Base-by-base conservation (phyloP, 306 rosid genomes). In the Lablab purpureus region DNA sequence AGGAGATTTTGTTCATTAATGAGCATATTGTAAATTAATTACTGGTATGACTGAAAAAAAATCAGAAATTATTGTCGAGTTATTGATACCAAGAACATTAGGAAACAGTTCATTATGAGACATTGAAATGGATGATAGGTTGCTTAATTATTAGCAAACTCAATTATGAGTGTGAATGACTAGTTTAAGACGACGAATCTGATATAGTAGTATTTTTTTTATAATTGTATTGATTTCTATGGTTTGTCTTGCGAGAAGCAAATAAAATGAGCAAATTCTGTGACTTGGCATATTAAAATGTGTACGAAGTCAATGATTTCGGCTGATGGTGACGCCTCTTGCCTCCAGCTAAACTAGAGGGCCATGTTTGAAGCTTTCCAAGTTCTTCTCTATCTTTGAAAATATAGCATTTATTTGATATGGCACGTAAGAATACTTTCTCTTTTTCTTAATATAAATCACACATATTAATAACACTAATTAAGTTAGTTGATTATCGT, bases 281-380 rank as follows among this genome's bases (percentile, higher is more conserved):
- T 43, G 86, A 55, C 36, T 67, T 1, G 59, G 73, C 75, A 1
- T 8, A 18, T 45, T 36, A 7, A 10, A 55, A 40, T 22, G 87
- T 69, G 67, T 19, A 21, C 6, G 9, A 4, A 7, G 91, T 85
- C 89, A 81, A 56, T 25, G 19, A 17, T 83, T 28, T 83, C 81
- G 86, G 83, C 87, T 37, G 72, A 58, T 19, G 25, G 58, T 25
- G 73, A 83, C 49, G 10, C 18, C 45, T 70, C 62, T 12, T 54
- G 30, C 15, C 15, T 21, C 30, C 62, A 54, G 30, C 62, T 54
- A 51, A 7, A 6, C 0, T 2, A 51, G 25, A 7, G 23, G 58
- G 58, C 12, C 27, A 52, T 54, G 30, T 9, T 54, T 54, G 30
- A 54, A 54, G 30, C 1, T 54, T 54, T 23, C 23, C 28, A 21